Base-by-base conservation (phyloP, 176 grass and related monocot species). In the Avena atlantica region DNA sequence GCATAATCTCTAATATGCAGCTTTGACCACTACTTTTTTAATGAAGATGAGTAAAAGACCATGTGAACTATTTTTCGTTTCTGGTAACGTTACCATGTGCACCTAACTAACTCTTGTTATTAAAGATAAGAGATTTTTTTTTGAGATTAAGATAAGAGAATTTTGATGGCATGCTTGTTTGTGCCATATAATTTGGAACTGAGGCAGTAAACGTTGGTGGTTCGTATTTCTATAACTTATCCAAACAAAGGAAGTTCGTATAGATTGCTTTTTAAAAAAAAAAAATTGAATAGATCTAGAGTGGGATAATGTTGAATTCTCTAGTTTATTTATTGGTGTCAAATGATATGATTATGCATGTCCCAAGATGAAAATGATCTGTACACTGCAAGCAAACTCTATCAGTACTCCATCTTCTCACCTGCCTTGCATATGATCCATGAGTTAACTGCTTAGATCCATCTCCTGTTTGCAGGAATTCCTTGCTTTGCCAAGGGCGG, bases 401-500 rank as follows among this genome's bases (percentile, higher is more conserved):
- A 13, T 68, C 7, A 42, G 40, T 13, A 79, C 53, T 15, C 64
- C 51, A 74, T 81, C 62, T 42, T 71, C 24, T 25, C 62, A 69
- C 8, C 0, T 84, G 14, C 44, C 83, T 56, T 51, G 48, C 56
- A 76, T 59, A 34, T 63, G 44, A 15, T 79, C 82, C 53, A 72
- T 78, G 10, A 5, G 17, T 78, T 70, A 51, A 36, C 47, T 27
- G 56, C 69, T 3, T 40, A 20, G 61, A 19, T 20, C 19, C 47
- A 15, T 65, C 50, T 57, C 51, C 20, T 81, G 49, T 50, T 75
- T 60, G 57, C 78, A 99, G 97, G 97, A 99, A 88, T 99, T 99
- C 49, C 89, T 99, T 90, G 97, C 97, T 61, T 87, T 99, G 92
- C 94, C 97, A 12, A 88, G 97, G 86, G 90, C 90, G 6, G 97